These are phyloP conservation scores for Epichloe aotearoae DNA, from an alignment of 2,329 filamentous ascomycete species.

Conservation along the genomic window DNA sequence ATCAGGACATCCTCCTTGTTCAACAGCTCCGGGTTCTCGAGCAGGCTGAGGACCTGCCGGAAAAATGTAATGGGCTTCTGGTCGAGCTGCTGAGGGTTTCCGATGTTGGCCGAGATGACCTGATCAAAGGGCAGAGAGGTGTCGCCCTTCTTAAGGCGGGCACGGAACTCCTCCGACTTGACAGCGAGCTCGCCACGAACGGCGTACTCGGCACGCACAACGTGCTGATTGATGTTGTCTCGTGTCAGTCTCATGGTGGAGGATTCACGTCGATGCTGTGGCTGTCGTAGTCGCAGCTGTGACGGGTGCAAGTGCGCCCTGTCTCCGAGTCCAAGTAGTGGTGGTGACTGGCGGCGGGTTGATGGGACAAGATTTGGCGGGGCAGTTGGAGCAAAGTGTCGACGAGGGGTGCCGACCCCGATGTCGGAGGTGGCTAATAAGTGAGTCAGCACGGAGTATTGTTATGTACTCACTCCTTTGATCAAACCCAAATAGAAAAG, in stretches of 20 bases:
- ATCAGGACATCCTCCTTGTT: constrained; percentile 71
- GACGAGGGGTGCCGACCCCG: neutral
- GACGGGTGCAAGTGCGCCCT: neutral
- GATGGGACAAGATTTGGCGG: constrained; percentile 5
- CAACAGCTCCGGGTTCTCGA: constrained; percentile 80
- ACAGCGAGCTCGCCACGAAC: constrained; percentile 92
- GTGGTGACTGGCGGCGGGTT: constrained; percentile 1
- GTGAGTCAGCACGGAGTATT: neutral
- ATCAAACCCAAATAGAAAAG: too few species aligned
- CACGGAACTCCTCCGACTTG: constrained; percentile 82
- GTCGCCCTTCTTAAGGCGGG: constrained; percentile 49
- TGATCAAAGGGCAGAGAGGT: constrained; percentile 64
- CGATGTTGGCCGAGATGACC: constrained; percentile 95
- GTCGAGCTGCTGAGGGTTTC: constrained; percentile 96
- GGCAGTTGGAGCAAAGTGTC: constrained; percentile 3
- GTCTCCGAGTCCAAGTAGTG: neutral
- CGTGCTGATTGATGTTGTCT: constrained; percentile 84
- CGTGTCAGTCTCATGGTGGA: constrained; percentile 45
- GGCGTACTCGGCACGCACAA: constrained; percentile 83
- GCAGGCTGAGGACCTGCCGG: constrained; percentile 82
- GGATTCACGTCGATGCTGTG: constrained; percentile 18
- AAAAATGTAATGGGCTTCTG: constrained; percentile 99
- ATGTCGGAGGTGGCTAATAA: neutral
- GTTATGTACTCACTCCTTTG: too few species aligned
- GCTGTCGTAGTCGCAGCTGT: constrained; percentile 10